Evolutionary conservation across 1,284 basidiomycete species (phyloP), one percentile per base, ranked within the genome.

Genomic region (Pseudozyma pruni): DNA sequence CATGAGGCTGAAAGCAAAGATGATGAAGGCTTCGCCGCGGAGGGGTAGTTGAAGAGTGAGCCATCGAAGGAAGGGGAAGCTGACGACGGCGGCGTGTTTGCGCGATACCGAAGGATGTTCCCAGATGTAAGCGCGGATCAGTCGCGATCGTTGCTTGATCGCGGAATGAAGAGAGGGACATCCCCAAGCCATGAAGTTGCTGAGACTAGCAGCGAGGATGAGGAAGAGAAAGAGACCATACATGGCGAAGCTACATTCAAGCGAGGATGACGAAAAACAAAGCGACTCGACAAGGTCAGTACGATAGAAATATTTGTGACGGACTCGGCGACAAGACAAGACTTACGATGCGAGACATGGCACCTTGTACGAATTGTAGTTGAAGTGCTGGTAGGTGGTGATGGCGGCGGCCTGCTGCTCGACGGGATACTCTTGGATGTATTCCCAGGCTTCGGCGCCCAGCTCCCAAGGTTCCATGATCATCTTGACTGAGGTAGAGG

Each of bases 41-140:
- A 75, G 52, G n/a, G 75, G 75, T 7, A 69, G 37, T 41, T 70
- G 69, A 8, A 72, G 38, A 9, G 60, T 53, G 25, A 72, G 49
- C 58, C 62, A 74, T 2, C 48, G 31, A 25, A 52, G 17, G 17
- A 50, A 37, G 17, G 61, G 54, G 23, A 59, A 50, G n/a, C 42
- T 17, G n/a, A 56, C 64, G 20, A 62, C 60, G 1, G 54, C 23
- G 16, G 54, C 34, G n/a, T 60, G 64, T 9, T 59, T 58, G 29
- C 34, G 53, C 3, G 16, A 31, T 7, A 64, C 2, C 10, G 64
- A 45, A 1, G 70, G 56, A 29, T 60, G 59, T 25, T 69, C 66
- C 8, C 48, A 31, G 20, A 73, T 25, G 25, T 73, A 25, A 6
- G 64, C 60, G 7, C 60, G 55, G 6, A 61, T n/a, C 8, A 50